A percentile compares a stretch with the other conserved stretches of the same genome.
These are phyloP conservation scores for Pichia scutulata DNA, from an alignment of 805 yeast genomes.

Conservation along the genomic window DNA sequence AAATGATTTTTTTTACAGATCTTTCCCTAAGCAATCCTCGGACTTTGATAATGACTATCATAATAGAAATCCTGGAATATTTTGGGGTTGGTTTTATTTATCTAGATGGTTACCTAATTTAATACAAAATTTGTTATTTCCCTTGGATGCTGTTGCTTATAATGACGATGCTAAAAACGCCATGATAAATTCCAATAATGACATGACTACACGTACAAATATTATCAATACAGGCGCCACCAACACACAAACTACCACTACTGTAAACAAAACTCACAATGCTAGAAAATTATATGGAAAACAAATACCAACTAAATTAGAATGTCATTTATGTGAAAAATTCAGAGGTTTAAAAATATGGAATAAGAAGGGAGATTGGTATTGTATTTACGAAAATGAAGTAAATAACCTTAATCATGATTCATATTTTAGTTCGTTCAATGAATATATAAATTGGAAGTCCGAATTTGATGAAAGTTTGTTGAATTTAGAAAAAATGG, in stretches of 20 bases:
- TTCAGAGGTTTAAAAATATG: conserved; percentile 22
- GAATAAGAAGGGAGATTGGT: conserved; percentile 27
- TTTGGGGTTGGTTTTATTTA: conserved; percentile 11
- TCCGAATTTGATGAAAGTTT: conserved; percentile 10
- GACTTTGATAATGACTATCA: conserved; percentile 11
- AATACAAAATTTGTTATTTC: conserved; percentile 8
- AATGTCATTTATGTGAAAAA: conserved; percentile 24
- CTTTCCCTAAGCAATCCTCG: conserved; percentile 7
- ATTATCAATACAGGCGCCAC: neutral
- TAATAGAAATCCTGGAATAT: conserved; percentile 7
- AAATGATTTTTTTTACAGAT: conserved; percentile 7
- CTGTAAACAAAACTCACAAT: neutral
- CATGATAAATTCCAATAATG: neutral
- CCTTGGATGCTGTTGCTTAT: conserved; percentile 4
- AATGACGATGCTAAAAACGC: neutral
- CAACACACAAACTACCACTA: neutral
- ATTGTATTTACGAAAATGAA: conserved; percentile 17
- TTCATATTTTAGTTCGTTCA: conserved; percentile 18
- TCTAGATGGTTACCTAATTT: conserved; percentile 9
- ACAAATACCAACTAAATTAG: conserved; percentile 25
- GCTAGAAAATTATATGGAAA: conserved; percentile 21
- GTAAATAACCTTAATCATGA: conserved; percentile 12
- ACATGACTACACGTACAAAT: neutral
- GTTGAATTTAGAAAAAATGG: conserved; percentile 13
- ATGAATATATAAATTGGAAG: conserved; percentile 22